phyloP scores from a whole-genome alignment of 139 green algal species.

The Chlamydomonas asymmetrica region DNA sequence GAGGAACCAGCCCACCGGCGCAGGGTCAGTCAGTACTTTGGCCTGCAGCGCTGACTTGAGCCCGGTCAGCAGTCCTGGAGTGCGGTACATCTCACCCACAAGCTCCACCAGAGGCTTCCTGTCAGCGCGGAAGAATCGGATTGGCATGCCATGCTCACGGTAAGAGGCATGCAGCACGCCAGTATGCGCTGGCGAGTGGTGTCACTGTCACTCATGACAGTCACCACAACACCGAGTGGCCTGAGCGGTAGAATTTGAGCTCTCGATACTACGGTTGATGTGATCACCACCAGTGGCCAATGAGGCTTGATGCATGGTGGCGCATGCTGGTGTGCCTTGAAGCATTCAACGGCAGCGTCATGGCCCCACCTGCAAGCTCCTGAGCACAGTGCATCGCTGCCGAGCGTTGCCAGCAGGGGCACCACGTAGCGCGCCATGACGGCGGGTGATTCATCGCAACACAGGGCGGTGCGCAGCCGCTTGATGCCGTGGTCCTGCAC shows the following conservation, averaged over 20 bases:
- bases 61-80: conserved; percentile 14
- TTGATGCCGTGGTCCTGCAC: conserved; percentile 18
- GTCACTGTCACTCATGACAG: too few species aligned
- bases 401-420: conserved; percentile 21
- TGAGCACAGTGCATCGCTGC: conserved; percentile 16
- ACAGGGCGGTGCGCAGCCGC: conserved; percentile 20
- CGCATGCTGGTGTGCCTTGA: too few species aligned
- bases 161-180: too few species aligned
- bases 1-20: conserved; percentile 35
- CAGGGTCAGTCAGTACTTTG: not conserved
- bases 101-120: conserved; percentile 21
- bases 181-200: too few species aligned
- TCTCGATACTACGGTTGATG: too few species aligned
- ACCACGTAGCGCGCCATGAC: conserved; percentile 6
- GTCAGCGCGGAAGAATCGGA: too few species aligned
- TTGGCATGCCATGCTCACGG: too few species aligned
- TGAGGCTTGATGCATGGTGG: too few species aligned
- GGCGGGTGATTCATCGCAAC: not conserved
- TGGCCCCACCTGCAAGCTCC: conserved; percentile 16
- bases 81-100: conserved; percentile 16
- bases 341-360: too few species aligned
- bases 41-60: conserved; percentile 5
- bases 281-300: too few species aligned
- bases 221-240: too few species aligned
- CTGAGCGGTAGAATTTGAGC: too few species aligned